These are phyloP conservation scores for Aspergillus felis DNA, from an alignment of 2,329 filamentous ascomycete genomes.

Conservation along the genomic window DNA sequence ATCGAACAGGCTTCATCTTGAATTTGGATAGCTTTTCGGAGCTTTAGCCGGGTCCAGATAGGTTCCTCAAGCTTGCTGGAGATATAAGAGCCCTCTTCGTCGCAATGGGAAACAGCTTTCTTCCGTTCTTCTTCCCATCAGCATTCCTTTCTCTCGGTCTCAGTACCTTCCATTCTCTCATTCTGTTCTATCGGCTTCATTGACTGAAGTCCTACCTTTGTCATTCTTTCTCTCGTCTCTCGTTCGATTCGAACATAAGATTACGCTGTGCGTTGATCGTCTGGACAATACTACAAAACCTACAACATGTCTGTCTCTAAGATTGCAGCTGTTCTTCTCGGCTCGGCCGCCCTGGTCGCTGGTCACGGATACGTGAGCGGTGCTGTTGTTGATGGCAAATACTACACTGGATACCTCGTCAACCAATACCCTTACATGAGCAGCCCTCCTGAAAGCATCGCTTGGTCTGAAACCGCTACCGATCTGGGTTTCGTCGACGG, in stretches of 20 bases:
- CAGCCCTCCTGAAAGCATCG: slow-evolving; percentile 45
- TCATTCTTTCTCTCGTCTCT: slow-evolving; percentile 23
- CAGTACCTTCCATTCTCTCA: slow-evolving; percentile 26
- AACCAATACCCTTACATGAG: slow-evolving; percentile 31
- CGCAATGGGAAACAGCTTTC: neutral
- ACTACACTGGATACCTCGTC: slow-evolving; percentile 41
- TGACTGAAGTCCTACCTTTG: slow-evolving; percentile 32
- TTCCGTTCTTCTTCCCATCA: slow-evolving; percentile 20
- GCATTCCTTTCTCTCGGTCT: slow-evolving; percentile 29
- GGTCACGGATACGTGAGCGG: slow-evolving; percentile 39
- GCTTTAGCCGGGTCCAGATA: slow-evolving; percentile 3
- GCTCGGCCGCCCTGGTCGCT: slow-evolving; percentile 33
- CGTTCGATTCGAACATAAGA: slow-evolving; percentile 15
- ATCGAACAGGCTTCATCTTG: slow-evolving; percentile 10
- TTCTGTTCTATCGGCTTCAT: slow-evolving; percentile 28
- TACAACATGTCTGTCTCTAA: slow-evolving; percentile 32
- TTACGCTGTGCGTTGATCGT: slow-evolving; percentile 31
- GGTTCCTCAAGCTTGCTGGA: neutral
- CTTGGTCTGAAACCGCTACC: slow-evolving; percentile 51
- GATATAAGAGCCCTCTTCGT: slow-evolving; percentile 15
- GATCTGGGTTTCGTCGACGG: slow-evolving; percentile 54
- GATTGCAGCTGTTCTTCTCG: slow-evolving; percentile 30
- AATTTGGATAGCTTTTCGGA: slow-evolving; percentile 10
- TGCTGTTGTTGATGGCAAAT: slow-evolving; percentile 33
- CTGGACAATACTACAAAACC: slow-evolving; percentile 7